Evolutionary conservation across 1,284 basidiomycete genomes (phyloP).

Genomic region (Tranzscheliella williamsii): DNA sequence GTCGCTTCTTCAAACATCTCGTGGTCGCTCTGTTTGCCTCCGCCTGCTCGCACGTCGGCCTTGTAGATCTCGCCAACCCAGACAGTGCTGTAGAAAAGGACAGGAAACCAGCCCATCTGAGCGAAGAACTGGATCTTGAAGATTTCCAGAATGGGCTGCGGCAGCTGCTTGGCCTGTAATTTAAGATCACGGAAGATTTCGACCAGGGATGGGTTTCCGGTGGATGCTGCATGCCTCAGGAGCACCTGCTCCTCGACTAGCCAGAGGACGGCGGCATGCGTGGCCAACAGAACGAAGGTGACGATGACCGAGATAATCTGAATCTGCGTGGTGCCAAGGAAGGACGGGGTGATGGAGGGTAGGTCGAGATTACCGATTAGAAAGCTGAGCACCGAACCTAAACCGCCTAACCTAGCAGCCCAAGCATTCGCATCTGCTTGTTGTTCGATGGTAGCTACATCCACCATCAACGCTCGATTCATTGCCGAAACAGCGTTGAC

Average conservation of each 20-base stretch:
- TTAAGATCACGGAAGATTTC: slow-evolving; percentile 24
- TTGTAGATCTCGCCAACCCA: slow-evolving; percentile 56
- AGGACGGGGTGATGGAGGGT: slow-evolving; percentile 18
- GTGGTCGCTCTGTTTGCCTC: slow-evolving; percentile 26
- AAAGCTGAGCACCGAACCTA: slow-evolving; percentile 53
- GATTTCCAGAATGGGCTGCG: slow-evolving; percentile 41
- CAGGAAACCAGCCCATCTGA: slow-evolving; percentile 56
- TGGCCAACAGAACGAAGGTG: slow-evolving; percentile 25
- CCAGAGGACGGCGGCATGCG: slow-evolving; percentile 37
- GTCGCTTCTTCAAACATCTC: slow-evolving; percentile 68
- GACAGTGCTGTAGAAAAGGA: slow-evolving; percentile 50
- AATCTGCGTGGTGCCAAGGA: slow-evolving; percentile 22
- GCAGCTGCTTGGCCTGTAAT: slow-evolving; percentile 23
- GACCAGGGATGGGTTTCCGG: background rate
- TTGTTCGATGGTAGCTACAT: slow-evolving; percentile 67
- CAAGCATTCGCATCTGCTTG: slow-evolving; percentile 91
- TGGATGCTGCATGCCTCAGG: background rate
- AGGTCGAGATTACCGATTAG: slow-evolving; percentile 53
- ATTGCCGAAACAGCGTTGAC: slow-evolving; percentile 88
- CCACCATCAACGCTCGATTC: slow-evolving; percentile 78
- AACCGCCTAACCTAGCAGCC: slow-evolving; percentile 77
- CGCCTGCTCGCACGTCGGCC: slow-evolving; percentile 21
- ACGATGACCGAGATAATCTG: slow-evolving; percentile 46
- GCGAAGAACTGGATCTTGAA: slow-evolving; percentile 53
- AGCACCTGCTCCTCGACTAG: slow-evolving; percentile 42